Evolutionary conservation across 176 grass and related monocot species (phyloP).

Genomic region (Rhynchospora pubera): DNA sequence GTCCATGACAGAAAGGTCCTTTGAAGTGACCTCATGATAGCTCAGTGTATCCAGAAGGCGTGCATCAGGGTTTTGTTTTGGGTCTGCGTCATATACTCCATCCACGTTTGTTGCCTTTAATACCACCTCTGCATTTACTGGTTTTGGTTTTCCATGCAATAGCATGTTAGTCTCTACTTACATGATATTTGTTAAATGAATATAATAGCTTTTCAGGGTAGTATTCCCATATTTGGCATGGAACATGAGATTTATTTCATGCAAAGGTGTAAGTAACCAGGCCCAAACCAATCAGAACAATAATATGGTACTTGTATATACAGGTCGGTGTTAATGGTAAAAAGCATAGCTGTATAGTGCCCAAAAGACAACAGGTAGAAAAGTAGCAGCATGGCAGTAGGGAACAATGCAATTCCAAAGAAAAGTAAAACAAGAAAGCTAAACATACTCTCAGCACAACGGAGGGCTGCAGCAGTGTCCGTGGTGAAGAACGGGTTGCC

Average conservation of each 20-base stretch:
- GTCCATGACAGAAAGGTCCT: slow-evolving; percentile 93
- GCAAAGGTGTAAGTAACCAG: not conserved
- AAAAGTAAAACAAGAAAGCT: not conserved
- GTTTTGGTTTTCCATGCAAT: not conserved
- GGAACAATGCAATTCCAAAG: not conserved
- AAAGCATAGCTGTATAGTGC: not conserved
- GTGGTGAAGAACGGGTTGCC: slow-evolving; percentile 99
- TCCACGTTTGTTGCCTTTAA: slow-evolving; percentile 99
- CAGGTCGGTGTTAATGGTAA: not conserved
- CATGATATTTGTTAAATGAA: not conserved
- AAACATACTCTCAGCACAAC: slow-evolving; percentile 93
- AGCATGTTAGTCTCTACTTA: slow-evolving; percentile 4
- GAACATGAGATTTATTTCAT: not conserved
- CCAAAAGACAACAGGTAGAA: not conserved
- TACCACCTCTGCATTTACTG: slow-evolving; percentile 95
- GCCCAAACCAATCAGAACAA: not conserved
- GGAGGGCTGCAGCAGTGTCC: slow-evolving; percentile 93
- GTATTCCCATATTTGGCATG: not conserved
- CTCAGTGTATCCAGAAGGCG: slow-evolving; percentile 67
- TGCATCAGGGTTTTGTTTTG: slow-evolving; percentile 67
- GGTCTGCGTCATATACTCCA: slow-evolving; percentile 78
- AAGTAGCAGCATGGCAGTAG: not conserved
- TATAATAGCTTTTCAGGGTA: not conserved
- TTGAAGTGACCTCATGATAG: slow-evolving; percentile 72
- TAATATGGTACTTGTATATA: not conserved